These are phyloP conservation scores for Aspergillus diversus DNA, from an alignment of 495 filamentous ascomycete species.

Conservation along the genomic window DNA sequence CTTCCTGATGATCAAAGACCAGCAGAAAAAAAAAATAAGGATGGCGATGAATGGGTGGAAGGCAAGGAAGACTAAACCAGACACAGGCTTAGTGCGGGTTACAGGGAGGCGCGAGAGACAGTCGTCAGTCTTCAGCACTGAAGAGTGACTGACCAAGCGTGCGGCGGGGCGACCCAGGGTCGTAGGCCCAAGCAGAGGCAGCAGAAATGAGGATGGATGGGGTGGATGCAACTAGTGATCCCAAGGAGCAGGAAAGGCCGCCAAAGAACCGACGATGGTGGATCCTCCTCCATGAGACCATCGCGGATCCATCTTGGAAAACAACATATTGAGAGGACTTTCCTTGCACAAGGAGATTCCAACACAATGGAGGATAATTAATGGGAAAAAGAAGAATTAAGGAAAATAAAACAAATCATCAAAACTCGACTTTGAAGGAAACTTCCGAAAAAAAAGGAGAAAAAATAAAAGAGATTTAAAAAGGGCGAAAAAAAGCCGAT, in stretches of 20 bases:
- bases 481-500: background rate
- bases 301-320: constrained; percentile 25
- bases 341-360: background rate
- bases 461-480: background rate
- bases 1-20: constrained; percentile 21
- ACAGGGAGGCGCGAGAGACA: constrained; percentile 20
- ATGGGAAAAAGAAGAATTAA: background rate
- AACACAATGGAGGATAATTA: background rate
- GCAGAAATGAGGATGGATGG: constrained; percentile 18
- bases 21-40: constrained; percentile 17
- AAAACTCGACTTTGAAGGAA: background rate
- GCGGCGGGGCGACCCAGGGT: constrained; percentile 29
- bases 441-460: background rate
- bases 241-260: constrained; percentile 30
- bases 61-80: constrained; percentile 20
- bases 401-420: background rate
- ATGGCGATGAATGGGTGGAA: constrained; percentile 20
- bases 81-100: constrained; percentile 23
- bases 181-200: constrained; percentile 28
- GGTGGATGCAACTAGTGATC: constrained; percentile 32
- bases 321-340: background rate
- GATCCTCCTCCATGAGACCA: constrained; percentile 25
- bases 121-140: background rate
- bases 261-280: constrained; percentile 23
- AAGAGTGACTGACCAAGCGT: constrained; percentile 26